Conservation (phyloP, 1,139 yeast genomes). For the Pichia inconspicua region DNA sequence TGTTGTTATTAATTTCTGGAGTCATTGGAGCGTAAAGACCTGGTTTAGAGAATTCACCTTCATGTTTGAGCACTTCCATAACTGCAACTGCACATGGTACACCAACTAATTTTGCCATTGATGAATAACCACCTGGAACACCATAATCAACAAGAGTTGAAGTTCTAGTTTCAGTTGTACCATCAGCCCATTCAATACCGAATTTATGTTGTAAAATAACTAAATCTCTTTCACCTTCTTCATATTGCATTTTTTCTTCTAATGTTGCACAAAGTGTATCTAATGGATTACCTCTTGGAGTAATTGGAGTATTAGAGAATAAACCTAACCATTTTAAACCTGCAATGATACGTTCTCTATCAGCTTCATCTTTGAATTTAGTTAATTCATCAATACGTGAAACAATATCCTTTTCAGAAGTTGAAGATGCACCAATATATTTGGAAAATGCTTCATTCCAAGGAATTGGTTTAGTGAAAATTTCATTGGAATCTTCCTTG, state of each 20-base stretch:
- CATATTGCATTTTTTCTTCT: slow-evolving; percentile 94
- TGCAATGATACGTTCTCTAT: slow-evolving; percentile 75
- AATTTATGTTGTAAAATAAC: slow-evolving; percentile 96
- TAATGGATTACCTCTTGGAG: slow-evolving; percentile 88
- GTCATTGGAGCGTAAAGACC: slow-evolving; percentile 93
- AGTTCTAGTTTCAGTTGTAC: slow-evolving; percentile 82
- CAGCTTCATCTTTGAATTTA: slow-evolving; percentile 70
- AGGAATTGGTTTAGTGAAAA: slow-evolving; percentile 50
- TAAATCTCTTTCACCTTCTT: slow-evolving; percentile 89
- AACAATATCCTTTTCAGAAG: slow-evolving; percentile 62
- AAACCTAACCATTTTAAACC: slow-evolving; percentile 95
- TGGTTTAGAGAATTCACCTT: slow-evolving; percentile 65
- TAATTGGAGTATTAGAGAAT: slow-evolving; percentile 66
- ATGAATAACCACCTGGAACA: slow-evolving; percentile 86
- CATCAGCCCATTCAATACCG: slow-evolving; percentile 95
- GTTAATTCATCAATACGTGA: slow-evolving; percentile 73
- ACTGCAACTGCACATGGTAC: slow-evolving; percentile 97
- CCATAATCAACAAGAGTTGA: slow-evolving; percentile 95
- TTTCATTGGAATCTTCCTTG: slow-evolving; percentile 60
- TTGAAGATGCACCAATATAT: slow-evolving; percentile 66
- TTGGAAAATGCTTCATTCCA: slow-evolving; percentile 87
- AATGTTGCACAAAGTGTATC: slow-evolving; percentile 95
- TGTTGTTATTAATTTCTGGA: slow-evolving; percentile 81
- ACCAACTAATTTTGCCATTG: slow-evolving; percentile 98
- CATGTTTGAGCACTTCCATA: slow-evolving; percentile 62